phyloP scores from a whole-genome alignment of 2,329 filamentous ascomycete genomes.

The Akanthomyces lecanii region DNA sequence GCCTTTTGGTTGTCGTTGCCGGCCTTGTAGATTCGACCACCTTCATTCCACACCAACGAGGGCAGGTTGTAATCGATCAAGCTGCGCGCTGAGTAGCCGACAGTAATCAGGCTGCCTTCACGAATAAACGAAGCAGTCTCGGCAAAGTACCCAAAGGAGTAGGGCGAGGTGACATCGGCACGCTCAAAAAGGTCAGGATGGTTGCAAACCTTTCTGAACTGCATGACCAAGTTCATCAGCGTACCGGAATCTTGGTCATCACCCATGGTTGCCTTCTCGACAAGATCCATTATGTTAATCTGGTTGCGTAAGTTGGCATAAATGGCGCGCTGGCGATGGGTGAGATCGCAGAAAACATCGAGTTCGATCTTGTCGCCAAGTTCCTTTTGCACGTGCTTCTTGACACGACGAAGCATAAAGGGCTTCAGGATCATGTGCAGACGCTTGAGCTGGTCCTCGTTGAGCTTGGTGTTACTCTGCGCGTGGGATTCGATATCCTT shows the following conservation, averaged over 20 bases:
- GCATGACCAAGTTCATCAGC: constrained; percentile 99
- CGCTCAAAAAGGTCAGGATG: constrained; percentile 96
- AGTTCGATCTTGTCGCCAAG: constrained; percentile 97
- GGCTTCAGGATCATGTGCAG: constrained; percentile 98
- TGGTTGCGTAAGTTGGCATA: constrained; percentile 92
- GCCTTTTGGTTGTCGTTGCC: constrained; percentile 69
- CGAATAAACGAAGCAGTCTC: constrained; percentile 94
- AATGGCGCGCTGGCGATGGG: constrained; percentile 90
- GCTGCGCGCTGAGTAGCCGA: constrained; percentile 84
- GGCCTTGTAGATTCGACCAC: constrained; percentile 69
- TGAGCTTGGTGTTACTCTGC: constrained; percentile 98
- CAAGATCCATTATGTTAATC: constrained; percentile 97
- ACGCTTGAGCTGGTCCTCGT: constrained; percentile 94
- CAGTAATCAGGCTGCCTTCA: constrained; percentile 73
- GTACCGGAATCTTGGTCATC: constrained; percentile 94
- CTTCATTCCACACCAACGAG: constrained; percentile 74
- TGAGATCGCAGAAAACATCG: constrained; percentile 94
- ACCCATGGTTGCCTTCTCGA: constrained; percentile 92
- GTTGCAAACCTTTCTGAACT: constrained; percentile 99
- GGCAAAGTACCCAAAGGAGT: constrained; percentile 80
- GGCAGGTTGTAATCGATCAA: constrained; percentile 82
- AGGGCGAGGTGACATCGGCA: constrained; percentile 83
- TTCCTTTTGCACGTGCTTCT: constrained; percentile 99
- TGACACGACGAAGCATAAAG: constrained; percentile 98
- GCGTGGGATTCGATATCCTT: constrained; percentile 98